A percentile compares a stretch with the other conserved stretches of the same genome.
Evolutionary conservation across 331 rosid genomes (phyloP).

Genomic region (Acacia pycnantha): DNA sequence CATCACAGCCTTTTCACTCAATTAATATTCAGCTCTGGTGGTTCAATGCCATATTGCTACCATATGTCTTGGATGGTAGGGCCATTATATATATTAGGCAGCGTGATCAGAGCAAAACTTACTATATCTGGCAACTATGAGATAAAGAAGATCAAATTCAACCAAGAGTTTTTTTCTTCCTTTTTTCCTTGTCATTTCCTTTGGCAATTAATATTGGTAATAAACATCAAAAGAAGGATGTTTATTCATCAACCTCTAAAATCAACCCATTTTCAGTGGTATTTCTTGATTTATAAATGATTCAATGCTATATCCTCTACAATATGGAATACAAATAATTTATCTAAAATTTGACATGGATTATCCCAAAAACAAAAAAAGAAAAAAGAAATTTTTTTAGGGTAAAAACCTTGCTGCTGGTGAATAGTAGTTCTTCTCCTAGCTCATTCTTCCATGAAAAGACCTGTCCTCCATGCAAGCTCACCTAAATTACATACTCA

Average conservation of each 20-base stretch:
- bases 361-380: conserved; percentile 20
- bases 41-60: background rate
- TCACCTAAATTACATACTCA: conserved; percentile 48
- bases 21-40: background rate
- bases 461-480: conserved; percentile 91
- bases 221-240: conserved; percentile 5
- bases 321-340: background rate
- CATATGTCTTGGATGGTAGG: background rate
- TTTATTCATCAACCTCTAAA: conserved; percentile 4
- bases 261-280: background rate
- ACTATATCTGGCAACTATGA: background rate
- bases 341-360: conserved; percentile 5
- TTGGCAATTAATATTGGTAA: conserved; percentile 7
- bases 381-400: background rate
- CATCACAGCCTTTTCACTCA: conserved; percentile 9
- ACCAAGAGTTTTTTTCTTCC: conserved; percentile 14
- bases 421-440: conserved; percentile 90
- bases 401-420: conserved; percentile 73
- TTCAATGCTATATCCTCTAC: background rate
- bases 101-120: background rate
- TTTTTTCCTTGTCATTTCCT: background rate
- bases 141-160: background rate
- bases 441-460: conserved; percentile 82
- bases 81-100: background rate
- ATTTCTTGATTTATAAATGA: background rate